Percentiles rank a stretch among this genome's conserved stretches.
phyloP scores from a whole-genome alignment of 1,284 basidiomycete genomes.

The Puccinia triticina region DNA sequence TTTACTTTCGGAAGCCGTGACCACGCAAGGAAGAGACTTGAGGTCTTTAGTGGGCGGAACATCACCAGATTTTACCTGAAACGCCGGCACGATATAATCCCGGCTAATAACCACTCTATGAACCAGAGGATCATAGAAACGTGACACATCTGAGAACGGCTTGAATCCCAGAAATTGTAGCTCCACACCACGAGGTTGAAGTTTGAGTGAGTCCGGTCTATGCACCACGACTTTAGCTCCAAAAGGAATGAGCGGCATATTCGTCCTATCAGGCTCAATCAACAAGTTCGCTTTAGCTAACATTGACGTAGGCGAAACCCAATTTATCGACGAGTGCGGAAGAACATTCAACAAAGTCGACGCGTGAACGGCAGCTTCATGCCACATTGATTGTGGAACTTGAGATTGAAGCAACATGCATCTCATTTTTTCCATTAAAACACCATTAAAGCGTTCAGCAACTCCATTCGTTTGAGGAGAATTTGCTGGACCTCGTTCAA shows the following conservation, averaged over 20 bases:
- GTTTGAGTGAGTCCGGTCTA: no score
- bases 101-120: slow-evolving; percentile 10
- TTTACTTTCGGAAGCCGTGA: no score
- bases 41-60: not conserved
- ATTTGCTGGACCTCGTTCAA: slow-evolving; percentile 14
- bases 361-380: not conserved
- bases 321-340: not conserved
- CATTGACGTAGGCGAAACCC: not conserved
- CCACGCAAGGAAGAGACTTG: not conserved
- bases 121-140: no score
- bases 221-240: no score
- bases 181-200: no score
- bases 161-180: slow-evolving; percentile 17
- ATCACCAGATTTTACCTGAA: not conserved
- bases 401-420: no score
- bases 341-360: not conserved
- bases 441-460: not conserved
- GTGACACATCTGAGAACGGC: not conserved
- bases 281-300: not conserved
- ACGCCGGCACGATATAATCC: not conserved
- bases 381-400: not conserved
- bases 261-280: not conserved
- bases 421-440: not conserved
- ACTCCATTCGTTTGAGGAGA: slow-evolving; percentile 30
- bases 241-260: not conserved